Evolutionary conservation across 805 yeast species (phyloP).

Genomic region (Kodamaea restingae): DNA sequence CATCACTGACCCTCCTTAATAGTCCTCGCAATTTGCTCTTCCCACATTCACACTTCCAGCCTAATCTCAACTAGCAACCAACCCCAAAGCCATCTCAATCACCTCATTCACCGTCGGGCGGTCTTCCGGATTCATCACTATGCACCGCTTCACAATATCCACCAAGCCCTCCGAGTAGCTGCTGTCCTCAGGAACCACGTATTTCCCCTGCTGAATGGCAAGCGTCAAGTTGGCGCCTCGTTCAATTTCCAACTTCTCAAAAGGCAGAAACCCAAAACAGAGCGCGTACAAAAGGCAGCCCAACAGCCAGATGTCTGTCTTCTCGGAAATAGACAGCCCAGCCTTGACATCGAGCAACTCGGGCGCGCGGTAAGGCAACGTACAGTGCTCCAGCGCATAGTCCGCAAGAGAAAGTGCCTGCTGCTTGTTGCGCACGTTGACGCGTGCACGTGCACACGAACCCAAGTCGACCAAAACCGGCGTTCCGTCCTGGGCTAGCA

Average conservation of each 20-base stretch:
- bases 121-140: slow-evolving; percentile 53
- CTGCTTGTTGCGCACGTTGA: slow-evolving; percentile 52
- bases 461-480: slow-evolving; percentile 87
- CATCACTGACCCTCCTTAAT: too few relatives aligned
- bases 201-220: slow-evolving; percentile 70
- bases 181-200: slow-evolving; percentile 47
- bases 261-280: slow-evolving; percentile 79
- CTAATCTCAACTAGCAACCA: slow-evolving; percentile 10
- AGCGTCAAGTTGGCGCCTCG: slow-evolving; percentile 78
- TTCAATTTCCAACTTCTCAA: slow-evolving; percentile 75
- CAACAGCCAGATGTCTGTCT: slow-evolving; percentile 85
- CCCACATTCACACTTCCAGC: background rate
- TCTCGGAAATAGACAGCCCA: slow-evolving; percentile 61
- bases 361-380: slow-evolving; percentile 86
- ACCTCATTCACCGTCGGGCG: slow-evolving; percentile 67
- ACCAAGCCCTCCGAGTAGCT: slow-evolving; percentile 55
- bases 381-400: slow-evolving; percentile 77
- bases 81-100: slow-evolving; percentile 44
- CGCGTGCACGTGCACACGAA: slow-evolving; percentile 63
- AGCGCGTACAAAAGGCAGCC: slow-evolving; percentile 81
- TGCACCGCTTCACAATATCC: slow-evolving; percentile 54
- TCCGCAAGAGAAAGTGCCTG: slow-evolving; percentile 78
- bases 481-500: slow-evolving; percentile 67
- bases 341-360: slow-evolving; percentile 77
- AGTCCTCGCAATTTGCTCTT: too few relatives aligned